A percentile compares a stretch with the other conserved stretches of the same genome.
Conservation (phyloP, 139 green algal genomes). For the Eudorina sp. region DNA sequence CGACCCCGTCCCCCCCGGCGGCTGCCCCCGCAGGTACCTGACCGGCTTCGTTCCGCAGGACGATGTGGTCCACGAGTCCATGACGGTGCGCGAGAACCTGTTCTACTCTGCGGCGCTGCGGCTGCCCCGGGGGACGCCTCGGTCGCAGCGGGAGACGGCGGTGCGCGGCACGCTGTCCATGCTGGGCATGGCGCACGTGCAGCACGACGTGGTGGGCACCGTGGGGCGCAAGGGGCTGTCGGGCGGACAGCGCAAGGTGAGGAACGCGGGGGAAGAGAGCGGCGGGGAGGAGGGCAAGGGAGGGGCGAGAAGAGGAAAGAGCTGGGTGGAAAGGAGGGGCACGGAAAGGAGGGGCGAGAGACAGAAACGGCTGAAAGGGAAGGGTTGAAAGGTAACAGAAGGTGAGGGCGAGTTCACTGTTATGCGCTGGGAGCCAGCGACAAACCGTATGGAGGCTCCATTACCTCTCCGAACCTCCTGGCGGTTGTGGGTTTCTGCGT, state of each 20-base stretch:
- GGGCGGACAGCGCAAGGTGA: constrained; percentile 37
- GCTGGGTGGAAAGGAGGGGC: too few relatives aligned
- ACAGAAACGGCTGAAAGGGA: too few relatives aligned
- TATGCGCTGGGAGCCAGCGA: too few relatives aligned
- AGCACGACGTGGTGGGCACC: constrained; percentile 69
- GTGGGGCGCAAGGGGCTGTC: constrained; percentile 46
- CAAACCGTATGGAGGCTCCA: too few relatives aligned
- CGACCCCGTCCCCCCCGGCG: neutral
- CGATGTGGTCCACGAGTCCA: constrained; percentile 71
- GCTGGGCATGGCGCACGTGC: constrained; percentile 49
- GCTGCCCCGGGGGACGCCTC: constrained; percentile 51
- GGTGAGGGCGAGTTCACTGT: too few relatives aligned
- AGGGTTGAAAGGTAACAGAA: too few relatives aligned
- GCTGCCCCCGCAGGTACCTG: constrained; percentile 40
- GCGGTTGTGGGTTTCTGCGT: too few relatives aligned
- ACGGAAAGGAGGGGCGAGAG: too few relatives aligned
- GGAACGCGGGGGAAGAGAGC: constrained; percentile 20
- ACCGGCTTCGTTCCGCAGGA: constrained; percentile 82
- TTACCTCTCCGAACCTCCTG: too few relatives aligned
- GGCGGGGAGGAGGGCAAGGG: too few relatives aligned
- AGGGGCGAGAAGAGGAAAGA: too few relatives aligned
- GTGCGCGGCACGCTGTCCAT: constrained; percentile 24
- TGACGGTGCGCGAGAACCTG: constrained; percentile 79
- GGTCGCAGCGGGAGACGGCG: constrained; percentile 50
- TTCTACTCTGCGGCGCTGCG: constrained; percentile 60